A percentile compares a stretch with the other conserved stretches of the same genome.
phyloP scores from a whole-genome alignment of 106 monocot genomes.

The Dioscorea dumetorum region DNA sequence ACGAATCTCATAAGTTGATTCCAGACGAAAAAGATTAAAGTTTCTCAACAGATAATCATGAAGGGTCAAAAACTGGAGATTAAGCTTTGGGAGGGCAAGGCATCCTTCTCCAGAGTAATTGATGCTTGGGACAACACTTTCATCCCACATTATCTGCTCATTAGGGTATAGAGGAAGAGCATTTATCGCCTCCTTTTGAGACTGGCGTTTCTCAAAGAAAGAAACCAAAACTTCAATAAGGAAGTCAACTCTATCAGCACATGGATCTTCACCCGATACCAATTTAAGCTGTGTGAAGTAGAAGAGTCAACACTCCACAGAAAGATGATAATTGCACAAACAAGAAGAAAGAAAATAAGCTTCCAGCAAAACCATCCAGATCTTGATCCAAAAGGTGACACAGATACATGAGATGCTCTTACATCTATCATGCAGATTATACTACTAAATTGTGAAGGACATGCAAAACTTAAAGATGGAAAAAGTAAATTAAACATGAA shows the following conservation, averaged over 20 bases:
- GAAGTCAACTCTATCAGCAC: slow-evolving; percentile 64
- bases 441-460: no score
- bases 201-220: slow-evolving; percentile 94
- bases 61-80: slow-evolving; percentile 93
- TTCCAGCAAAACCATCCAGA: no score
- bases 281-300: slow-evolving; percentile 67
- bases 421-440: no score
- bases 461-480: no score
- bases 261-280: slow-evolving; percentile 80
- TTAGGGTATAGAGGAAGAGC: slow-evolving; percentile 98
- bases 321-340: background rate
- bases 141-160: slow-evolving; percentile 99
- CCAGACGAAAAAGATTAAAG: slow-evolving; percentile 97
- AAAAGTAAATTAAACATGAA: no score
- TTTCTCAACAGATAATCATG: slow-evolving; percentile 95
- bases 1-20: slow-evolving; percentile 98
- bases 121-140: slow-evolving; percentile 94
- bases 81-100: slow-evolving; percentile 95
- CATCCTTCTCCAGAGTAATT: slow-evolving; percentile 99
- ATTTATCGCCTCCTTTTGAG: slow-evolving; percentile 99
- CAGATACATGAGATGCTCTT: no score
- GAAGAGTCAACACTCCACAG: background rate
- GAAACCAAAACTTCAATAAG: slow-evolving; percentile 78
- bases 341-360: no score
- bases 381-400: no score